Conservation (phyloP, 202 grass and related monocot genomes). For the Carex arenaria region DNA sequence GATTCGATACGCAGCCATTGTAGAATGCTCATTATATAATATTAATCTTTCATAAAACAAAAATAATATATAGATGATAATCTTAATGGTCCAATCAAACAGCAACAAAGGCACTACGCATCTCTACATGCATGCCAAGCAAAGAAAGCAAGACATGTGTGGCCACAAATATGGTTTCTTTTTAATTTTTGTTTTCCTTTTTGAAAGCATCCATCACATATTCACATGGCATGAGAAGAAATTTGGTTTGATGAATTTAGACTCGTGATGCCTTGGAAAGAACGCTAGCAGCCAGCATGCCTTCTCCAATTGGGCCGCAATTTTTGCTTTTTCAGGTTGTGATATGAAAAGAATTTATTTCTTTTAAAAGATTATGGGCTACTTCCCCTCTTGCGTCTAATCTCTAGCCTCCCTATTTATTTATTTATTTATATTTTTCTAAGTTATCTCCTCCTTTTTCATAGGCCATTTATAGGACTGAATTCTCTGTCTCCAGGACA, state of each 20-base stretch:
- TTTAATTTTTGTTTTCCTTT: neutral
- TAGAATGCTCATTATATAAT: neutral
- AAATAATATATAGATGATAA: neutral
- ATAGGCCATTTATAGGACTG: neutral
- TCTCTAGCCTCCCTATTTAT: neutral
- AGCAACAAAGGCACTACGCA: neutral
- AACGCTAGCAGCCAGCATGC: neutral
- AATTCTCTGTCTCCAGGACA: no score
- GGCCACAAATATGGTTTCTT: neutral
- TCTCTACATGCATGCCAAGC: neutral
- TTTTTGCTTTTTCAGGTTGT: conserved; percentile 1
- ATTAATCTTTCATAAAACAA: neutral
- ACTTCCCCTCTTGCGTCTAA: neutral
- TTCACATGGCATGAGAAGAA: neutral
- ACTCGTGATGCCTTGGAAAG: neutral
- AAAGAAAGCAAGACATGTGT: neutral
- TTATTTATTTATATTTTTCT: neutral
- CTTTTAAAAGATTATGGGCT: conserved; percentile 11
- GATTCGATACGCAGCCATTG: neutral
- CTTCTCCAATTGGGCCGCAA: neutral
- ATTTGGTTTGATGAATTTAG: neutral
- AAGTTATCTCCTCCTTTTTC: neutral
- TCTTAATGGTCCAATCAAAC: neutral
- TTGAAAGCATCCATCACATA: neutral
- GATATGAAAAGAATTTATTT: conserved; percentile 8